Conservation (phyloP, 2,329 filamentous ascomycete species). For the Pseudocercospora eumusae region DNA sequence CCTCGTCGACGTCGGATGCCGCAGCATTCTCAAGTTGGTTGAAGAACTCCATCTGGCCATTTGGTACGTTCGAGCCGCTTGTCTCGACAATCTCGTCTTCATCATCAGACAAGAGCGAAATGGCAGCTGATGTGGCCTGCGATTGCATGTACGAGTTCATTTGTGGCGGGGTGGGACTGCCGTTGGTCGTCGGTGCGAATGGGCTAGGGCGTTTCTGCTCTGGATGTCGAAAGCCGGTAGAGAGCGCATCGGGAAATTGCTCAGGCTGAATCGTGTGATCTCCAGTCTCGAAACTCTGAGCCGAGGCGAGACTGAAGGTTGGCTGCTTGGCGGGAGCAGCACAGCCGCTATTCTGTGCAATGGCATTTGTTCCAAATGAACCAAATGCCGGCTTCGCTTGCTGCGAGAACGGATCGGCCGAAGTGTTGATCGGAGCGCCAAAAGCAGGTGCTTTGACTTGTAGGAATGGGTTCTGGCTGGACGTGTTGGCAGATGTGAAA, state of each 20-base stretch:
- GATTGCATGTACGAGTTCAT: constrained; percentile 26
- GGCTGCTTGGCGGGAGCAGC: constrained; percentile 4
- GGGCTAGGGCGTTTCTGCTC: constrained; percentile 6
- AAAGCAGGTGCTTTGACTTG: not conserved
- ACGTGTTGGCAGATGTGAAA: constrained; percentile 12
- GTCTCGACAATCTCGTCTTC: constrained; percentile 23
- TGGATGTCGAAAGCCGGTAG: constrained; percentile 29
- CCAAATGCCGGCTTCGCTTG: not conserved
- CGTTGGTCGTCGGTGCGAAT: constrained; percentile 13
- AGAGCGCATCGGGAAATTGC: constrained; percentile 29
- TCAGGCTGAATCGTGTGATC: constrained; percentile 30
- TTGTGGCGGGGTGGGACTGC: constrained; percentile 16
- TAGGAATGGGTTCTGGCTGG: constrained; percentile 15
- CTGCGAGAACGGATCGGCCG: constrained; percentile 23
- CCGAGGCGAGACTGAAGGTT: constrained; percentile 16
- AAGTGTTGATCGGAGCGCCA: not conserved
- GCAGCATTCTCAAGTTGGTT: constrained; percentile 9
- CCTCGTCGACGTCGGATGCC: not conserved
- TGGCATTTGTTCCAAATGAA: not conserved
- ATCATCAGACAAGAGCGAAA: constrained; percentile 31
- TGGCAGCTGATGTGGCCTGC: constrained; percentile 23
- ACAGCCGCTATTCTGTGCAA: not conserved
- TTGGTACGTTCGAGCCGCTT: constrained; percentile 5
- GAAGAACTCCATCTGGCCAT: constrained; percentile 18
- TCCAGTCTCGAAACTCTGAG: constrained; percentile 7